phyloP scores from a whole-genome alignment of 805 yeast genomes.

The Myxozyma neglecta region DNA sequence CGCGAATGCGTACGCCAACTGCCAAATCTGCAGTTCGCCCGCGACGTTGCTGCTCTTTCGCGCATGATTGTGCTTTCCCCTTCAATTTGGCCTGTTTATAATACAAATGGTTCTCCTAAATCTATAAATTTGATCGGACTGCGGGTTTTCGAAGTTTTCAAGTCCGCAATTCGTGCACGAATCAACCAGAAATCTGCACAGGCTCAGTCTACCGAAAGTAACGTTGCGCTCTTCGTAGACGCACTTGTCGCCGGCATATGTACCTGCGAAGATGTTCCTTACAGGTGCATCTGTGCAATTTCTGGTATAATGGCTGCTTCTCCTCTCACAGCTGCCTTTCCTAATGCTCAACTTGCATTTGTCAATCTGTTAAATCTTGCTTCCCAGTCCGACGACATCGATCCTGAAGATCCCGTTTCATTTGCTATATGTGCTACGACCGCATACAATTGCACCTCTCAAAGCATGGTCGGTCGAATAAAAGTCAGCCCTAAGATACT shows the following conservation, averaged over 20 bases:
- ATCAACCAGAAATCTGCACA: not conserved
- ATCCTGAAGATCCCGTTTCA: not conserved
- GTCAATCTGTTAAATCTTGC: slow-evolving; percentile 4
- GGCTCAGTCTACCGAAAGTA: not conserved
- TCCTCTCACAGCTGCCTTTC: not conserved
- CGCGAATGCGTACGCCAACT: slow-evolving; percentile 6
- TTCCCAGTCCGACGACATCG: not conserved
- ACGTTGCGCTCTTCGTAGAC: not conserved
- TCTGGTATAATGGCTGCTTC: slow-evolving; percentile 13
- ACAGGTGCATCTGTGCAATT: slow-evolving; percentile 7
- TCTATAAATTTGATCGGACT: not conserved
- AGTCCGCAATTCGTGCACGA: slow-evolving; percentile 11
- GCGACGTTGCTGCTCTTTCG: slow-evolving; percentile 20
- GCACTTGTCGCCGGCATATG: slow-evolving; percentile 10
- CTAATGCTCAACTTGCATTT: slow-evolving; percentile 6
- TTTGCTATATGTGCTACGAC: slow-evolving; percentile 5
- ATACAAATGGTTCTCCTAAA: not conserved
- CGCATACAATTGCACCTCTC: not conserved
- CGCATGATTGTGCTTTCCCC: slow-evolving; percentile 23
- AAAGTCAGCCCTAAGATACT: not conserved
- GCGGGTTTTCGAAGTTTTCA: slow-evolving; percentile 11
- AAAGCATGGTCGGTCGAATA: not conserved
- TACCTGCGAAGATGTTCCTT: slow-evolving; percentile 2
- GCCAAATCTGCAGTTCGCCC: slow-evolving; percentile 1
- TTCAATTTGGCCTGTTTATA: slow-evolving; percentile 11